A percentile compares a stretch with the other conserved stretches of the same genome.
phyloP scores from a whole-genome alignment of 2,329 filamentous ascomycete genomes.

The Cercospora berteroae region DNA sequence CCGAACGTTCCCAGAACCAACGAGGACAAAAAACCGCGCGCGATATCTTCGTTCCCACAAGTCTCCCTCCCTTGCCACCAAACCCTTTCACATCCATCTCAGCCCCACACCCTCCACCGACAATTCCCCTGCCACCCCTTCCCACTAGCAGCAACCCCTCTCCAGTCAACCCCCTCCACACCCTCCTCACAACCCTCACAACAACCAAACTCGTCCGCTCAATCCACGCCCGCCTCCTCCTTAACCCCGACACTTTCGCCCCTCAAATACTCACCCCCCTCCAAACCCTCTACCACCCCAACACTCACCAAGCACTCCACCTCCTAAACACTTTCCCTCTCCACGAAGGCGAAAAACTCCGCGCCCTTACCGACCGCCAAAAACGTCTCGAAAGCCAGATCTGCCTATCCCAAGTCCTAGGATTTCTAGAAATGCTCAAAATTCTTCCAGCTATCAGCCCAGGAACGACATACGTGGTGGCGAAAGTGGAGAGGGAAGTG shows the following conservation, averaged over 20 bases:
- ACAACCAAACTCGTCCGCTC: background rate
- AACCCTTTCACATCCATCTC: background rate
- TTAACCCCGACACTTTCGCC: background rate
- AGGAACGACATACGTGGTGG: background rate
- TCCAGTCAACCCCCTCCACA: background rate
- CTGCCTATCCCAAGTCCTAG: background rate
- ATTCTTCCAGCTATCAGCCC: background rate
- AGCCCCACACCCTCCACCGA: background rate
- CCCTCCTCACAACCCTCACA: background rate
- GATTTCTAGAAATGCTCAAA: background rate
- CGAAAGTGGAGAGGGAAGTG: background rate
- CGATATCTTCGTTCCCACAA: background rate
- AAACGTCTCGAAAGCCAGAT: conserved; percentile 1
- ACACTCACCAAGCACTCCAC: background rate
- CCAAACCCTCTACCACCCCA: background rate
- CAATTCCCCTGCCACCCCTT: background rate
- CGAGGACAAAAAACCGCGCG: background rate
- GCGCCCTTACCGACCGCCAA: background rate
- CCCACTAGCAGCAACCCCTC: background rate
- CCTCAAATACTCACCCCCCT: background rate
- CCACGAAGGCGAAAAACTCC: background rate
- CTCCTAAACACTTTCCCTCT: background rate
- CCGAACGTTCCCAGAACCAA: background rate
- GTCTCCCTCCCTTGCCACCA: background rate
- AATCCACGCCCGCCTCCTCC: background rate